Conservation (phyloP, 768 basidiomycete genomes). For the Tephrocybe sp. region DNA sequence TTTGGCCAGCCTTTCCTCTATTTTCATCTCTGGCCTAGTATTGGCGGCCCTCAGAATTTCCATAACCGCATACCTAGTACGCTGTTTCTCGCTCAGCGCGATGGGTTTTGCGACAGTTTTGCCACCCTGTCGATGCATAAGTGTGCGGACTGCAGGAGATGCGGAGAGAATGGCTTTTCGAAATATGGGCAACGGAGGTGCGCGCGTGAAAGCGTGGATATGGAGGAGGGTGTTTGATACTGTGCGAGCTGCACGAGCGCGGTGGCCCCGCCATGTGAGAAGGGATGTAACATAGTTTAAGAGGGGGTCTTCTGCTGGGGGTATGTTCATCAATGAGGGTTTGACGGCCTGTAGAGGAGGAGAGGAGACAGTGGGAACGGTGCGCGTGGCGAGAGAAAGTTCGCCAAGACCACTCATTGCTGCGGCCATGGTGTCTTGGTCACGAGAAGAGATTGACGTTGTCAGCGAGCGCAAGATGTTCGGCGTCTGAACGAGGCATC, state of each 20-base stretch:
- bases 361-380: constrained; percentile 7
- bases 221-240: constrained; percentile 64
- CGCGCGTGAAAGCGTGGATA: constrained; percentile 71
- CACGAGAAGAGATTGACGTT: constrained; percentile 8
- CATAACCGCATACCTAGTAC: constrained; percentile 62
- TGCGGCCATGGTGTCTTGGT: constrained; percentile 16
- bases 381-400: background rate
- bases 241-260: constrained; percentile 53
- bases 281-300: constrained; percentile 62
- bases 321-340: constrained; percentile 46
- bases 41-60: constrained; percentile 71
- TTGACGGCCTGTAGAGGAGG: background rate
- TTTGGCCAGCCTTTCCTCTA: constrained; percentile 72
- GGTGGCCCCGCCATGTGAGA: constrained; percentile 63
- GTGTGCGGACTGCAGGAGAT: constrained; percentile 66
- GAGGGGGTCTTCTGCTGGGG: constrained; percentile 74
- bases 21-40: constrained; percentile 47
- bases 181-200: constrained; percentile 78
- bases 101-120: constrained; percentile 68
- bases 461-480: background rate
- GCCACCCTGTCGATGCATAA: constrained; percentile 56
- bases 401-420: constrained; percentile 18
- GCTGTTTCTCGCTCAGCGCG: constrained; percentile 78
- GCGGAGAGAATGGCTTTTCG: constrained; percentile 66
- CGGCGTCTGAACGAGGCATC: constrained; percentile 15